Evolutionary conservation across 805 yeast genomes (phyloP), one percentile per base, ranked within the genome.

Genomic region (Pichia heedii): DNA sequence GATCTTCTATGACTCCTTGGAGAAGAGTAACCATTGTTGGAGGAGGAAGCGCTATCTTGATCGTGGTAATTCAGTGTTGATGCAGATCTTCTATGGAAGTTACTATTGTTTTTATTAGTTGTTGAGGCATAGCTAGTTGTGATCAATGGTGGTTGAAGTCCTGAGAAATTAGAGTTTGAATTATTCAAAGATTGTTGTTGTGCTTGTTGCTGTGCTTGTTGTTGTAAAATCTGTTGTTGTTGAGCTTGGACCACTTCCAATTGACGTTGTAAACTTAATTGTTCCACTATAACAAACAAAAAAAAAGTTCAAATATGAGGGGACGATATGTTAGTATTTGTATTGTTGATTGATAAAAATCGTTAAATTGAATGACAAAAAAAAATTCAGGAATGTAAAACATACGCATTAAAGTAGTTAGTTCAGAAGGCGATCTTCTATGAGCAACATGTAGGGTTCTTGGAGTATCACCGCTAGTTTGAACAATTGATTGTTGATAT

Each of bases 341-440:
- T 16, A 4, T 26, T 15, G 10, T 20, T 36, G 12, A 19, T 21
- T n/a, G 19, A 21, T 8, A 19, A 33, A 20, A 20, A n/a, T n/a
- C n/a, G n/a, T n/a, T n/a, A n/a, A n/a, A n/a, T n/a, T n/a, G n/a
- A n/a, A n/a, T n/a, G n/a, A n/a, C n/a, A 19, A 32, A 29, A 16
- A 21, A 22, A 24, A n/a, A 20, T 15, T 18, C 13, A 12, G 19
- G 12, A 19, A 16, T 36, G n/a, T 16, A 24, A 20, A 30, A 66
- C 74, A 53, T 68, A 71, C 81, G 71, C 96, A 90, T 90, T 51
- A 90, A 69, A 43, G 83, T 84, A 3, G 97, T 90, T 60, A 93
- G 71, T 61, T 93, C 98, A 53, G 89, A 79, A n/a, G 97, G 97
- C 3, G 97, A 84, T 48, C 96, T 76, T 57, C 97, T 77, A 57